Evolutionary conservation across 257 asterid genomes (phyloP), one percentile per base, ranked within the genome.

Genomic region (Mitragyna speciosa): DNA sequence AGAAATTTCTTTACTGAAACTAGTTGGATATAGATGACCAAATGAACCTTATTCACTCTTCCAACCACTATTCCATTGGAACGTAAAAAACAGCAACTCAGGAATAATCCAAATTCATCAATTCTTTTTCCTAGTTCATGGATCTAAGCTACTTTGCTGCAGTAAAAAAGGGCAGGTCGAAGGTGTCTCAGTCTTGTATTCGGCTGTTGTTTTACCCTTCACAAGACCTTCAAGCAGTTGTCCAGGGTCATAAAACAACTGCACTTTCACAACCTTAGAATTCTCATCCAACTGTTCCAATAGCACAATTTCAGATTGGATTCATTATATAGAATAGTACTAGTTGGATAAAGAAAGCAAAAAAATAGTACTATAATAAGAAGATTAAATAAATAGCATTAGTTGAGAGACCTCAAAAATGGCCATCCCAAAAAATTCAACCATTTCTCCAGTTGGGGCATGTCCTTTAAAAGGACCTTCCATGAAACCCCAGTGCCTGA

Each of bases 401-500:
- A 51, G 16, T 8, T 51, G 12, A 45, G 49, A 30, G 87, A 92
- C 98, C 95, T 89, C 80, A 10, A 89, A 82, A 59, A 84, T 83
- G 41, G 81, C 89, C 2, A 71, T 84, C 11, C 97, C 97, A 36
- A 79, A 85, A 54, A 94, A 52, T 54, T 92, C 93, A 15, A 88
- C 63, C 84, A 82, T 76, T 70, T 94, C 90, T 11, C 98, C 95
- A 0, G 92, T 94, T 0, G 98, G 90, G 15, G 87, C 80, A 63
- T 85, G 80, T 5, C 84, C 91, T 76, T 92, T 87, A 76, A 69
- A 94, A 70, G 94, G 84, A 24, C 89, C 97, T 47, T 94, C 97
- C 87, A 91, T 81, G 83, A 83, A 86, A 30, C 94, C 97, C 97
- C 97, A 94, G n/a, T 92, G 98, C 88, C 98, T 89, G 72, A 87